Conservation (phyloP, 1,139 yeast species). For the Geotrichum restrictum region DNA sequence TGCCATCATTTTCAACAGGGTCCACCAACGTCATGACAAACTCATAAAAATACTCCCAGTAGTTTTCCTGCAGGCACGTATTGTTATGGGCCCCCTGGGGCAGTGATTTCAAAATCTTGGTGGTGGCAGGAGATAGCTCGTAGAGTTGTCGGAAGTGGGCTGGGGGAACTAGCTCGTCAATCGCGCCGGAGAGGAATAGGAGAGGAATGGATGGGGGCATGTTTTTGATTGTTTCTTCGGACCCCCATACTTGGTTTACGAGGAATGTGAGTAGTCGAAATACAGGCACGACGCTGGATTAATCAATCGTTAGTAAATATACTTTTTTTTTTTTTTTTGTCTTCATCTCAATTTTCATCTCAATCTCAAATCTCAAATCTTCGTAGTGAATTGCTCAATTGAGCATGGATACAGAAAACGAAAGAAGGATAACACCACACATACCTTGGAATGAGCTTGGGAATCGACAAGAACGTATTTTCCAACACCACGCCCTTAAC, state of each 20-base stretch:
- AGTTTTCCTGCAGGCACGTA: constrained; percentile 65
- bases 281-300: constrained; percentile 23
- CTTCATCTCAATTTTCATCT: background rate
- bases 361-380: no score
- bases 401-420: background rate
- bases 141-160: constrained; percentile 65
- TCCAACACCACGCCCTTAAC: constrained; percentile 71
- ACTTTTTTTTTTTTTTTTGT: no score
- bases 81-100: constrained; percentile 72
- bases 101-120: constrained; percentile 46
- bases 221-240: constrained; percentile 56
- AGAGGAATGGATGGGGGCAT: constrained; percentile 59
- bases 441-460: constrained; percentile 67
- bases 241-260: constrained; percentile 82
- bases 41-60: constrained; percentile 64
- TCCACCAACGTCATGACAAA: constrained; percentile 50
- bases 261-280: constrained; percentile 48
- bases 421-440: background rate
- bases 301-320: constrained; percentile 54
- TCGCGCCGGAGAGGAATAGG: constrained; percentile 65
- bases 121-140: constrained; percentile 34
- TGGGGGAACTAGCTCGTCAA: constrained; percentile 92
- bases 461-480: constrained; percentile 76
- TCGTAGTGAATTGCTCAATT: no score
- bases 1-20: constrained; percentile 31